Evolutionary conservation across 768 basidiomycete species (phyloP).

Genomic region (Boletus rubroflammeus): DNA sequence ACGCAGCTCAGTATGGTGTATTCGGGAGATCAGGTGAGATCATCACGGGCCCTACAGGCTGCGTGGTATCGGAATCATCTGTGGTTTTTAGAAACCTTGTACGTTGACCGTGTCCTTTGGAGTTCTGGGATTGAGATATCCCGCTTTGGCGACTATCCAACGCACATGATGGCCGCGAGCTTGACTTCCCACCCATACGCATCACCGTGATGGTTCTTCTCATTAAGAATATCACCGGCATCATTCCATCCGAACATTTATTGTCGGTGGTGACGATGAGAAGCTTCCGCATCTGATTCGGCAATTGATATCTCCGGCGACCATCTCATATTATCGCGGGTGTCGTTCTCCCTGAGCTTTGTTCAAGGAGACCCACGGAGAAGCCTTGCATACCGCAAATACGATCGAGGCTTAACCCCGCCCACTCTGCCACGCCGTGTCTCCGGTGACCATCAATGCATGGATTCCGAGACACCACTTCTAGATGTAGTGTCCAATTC

Average conservation of each 20-base stretch:
- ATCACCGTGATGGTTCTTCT: not conserved
- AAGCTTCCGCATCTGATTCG: slow-evolving; percentile 5
- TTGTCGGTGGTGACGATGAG: not conserved
- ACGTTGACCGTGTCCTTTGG: not conserved
- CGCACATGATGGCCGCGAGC: not conserved
- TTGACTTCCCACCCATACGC: too few species aligned
- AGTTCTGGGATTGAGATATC: not conserved
- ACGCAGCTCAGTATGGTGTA: not conserved
- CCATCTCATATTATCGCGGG: not conserved
- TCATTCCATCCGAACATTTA: slow-evolving; percentile 4
- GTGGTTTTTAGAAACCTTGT: not conserved
- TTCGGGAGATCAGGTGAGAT: not conserved
- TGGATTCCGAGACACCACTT: not conserved
- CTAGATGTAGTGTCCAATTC: not conserved
- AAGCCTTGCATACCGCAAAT: not conserved
- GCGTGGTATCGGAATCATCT: not conserved
- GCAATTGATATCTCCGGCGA: slow-evolving; percentile 7
- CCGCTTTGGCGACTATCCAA: not conserved
- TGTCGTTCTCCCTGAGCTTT: too few species aligned
- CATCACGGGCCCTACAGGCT: not conserved
- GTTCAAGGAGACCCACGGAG: not conserved
- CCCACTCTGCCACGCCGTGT: not conserved
- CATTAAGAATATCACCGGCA: slow-evolving; percentile 5
- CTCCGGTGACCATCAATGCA: not conserved
- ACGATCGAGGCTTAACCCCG: not conserved